phyloP scores from a whole-genome alignment of 1,139 yeast genomes.

The Schwanniomyces etchellsii region DNA sequence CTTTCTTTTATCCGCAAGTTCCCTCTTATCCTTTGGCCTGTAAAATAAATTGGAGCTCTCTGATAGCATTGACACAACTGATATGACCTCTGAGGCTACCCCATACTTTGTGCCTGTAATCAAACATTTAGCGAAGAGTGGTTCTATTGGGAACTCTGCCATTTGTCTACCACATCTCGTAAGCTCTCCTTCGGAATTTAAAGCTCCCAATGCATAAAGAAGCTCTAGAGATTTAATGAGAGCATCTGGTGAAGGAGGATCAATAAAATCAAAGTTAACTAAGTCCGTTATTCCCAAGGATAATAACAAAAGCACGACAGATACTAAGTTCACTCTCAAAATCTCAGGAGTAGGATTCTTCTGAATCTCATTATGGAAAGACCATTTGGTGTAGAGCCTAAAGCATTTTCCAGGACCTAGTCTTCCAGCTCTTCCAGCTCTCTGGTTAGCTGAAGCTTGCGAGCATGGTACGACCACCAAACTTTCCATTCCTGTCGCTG shows the following conservation, averaged over 20 bases:
- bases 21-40: conserved; percentile 65
- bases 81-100: conserved; percentile 60
- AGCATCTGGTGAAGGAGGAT: conserved; percentile 70
- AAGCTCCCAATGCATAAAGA: conserved; percentile 81
- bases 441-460: conserved; percentile 89
- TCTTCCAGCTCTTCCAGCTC: conserved; percentile 98
- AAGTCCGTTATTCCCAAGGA: conserved; percentile 81
- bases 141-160: conserved; percentile 93
- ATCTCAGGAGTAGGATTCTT: conserved; percentile 86
- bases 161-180: conserved; percentile 77
- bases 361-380: conserved; percentile 73
- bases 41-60: conserved; percentile 71
- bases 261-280: conserved; percentile 82
- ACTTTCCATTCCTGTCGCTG: conserved; percentile 86
- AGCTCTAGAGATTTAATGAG: conserved; percentile 73
- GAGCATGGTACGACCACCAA: conserved; percentile 84
- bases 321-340: conserved; percentile 69
- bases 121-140: conserved; percentile 76
- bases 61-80: conserved; percentile 77
- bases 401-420: conserved; percentile 96
- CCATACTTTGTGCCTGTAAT: conserved; percentile 54
- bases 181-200: conserved; percentile 72
- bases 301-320: conserved; percentile 67
- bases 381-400: conserved; percentile 81
- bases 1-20: conserved; percentile 60